phyloP scores from a whole-genome alignment of 441 rosid species.

The Bruguiera hainesii region DNA sequence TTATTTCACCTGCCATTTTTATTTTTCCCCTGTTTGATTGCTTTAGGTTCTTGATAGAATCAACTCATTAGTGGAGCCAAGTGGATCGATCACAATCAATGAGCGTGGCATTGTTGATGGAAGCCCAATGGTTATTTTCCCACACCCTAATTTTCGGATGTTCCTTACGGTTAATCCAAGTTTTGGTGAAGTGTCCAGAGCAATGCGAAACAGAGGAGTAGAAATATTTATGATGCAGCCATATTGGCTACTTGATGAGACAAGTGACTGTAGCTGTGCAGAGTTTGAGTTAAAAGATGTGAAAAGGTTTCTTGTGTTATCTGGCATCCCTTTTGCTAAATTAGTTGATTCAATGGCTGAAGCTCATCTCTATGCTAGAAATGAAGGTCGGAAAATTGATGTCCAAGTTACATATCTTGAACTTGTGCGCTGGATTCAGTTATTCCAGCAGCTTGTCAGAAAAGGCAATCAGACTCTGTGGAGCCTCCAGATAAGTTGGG shows the following conservation, averaged over 20 bases:
- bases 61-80: slow-evolving; percentile 93
- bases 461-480: slow-evolving; percentile 75
- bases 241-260: slow-evolving; percentile 65
- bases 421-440: slow-evolving; percentile 84
- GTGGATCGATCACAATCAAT: slow-evolving; percentile 87
- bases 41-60: slow-evolving; percentile 96
- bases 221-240: slow-evolving; percentile 97
- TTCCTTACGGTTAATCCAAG: slow-evolving; percentile 89
- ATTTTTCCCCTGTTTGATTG: slow-evolving; percentile 15
- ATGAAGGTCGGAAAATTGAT: slow-evolving; percentile 47
- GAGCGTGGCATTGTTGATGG: slow-evolving; percentile 95
- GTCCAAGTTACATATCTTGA: slow-evolving; percentile 76
- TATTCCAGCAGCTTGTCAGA: slow-evolving; percentile 75
- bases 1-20: neutral
- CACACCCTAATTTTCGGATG: slow-evolving; percentile 89
- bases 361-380: slow-evolving; percentile 75
- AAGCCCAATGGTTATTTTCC: slow-evolving; percentile 69
- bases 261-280: slow-evolving; percentile 33
- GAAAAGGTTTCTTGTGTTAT: slow-evolving; percentile 62
- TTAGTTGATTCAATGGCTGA: slow-evolving; percentile 83
- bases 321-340: slow-evolving; percentile 66
- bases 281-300: slow-evolving; percentile 61
- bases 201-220: slow-evolving; percentile 99
- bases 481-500: slow-evolving; percentile 95
- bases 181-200: slow-evolving; percentile 93